Evolutionary conservation across 805 yeast species (phyloP), one percentile per base, ranked within the genome.

Genomic region (Hanseniaspora mollemarum): DNA sequence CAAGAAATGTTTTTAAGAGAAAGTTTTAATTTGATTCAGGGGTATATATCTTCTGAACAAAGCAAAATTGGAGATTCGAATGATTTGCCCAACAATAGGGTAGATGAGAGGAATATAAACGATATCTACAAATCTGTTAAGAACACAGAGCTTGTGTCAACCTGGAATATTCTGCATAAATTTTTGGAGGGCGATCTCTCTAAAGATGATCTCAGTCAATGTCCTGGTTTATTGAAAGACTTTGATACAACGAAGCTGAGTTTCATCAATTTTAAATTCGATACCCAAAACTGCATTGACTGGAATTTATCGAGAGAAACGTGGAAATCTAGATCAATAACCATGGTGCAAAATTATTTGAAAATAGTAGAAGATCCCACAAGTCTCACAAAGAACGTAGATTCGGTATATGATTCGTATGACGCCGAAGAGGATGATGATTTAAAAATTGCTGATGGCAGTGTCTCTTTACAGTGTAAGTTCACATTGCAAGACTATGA

Each of bases 381-480:
- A 4, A 13, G 46, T 21, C 22, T 41, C 13, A 22, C 28, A 29
- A 41, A 35, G 2, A 58, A 53, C 22, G 53, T 51, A 10, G 60
- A 55, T 4, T 55, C 52, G 9, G 53, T 55, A 15, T 73, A 69
- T 15, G 70, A 63, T 6, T 65, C 60, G 0, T 52, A 43, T 2
- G 36, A 16, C 8, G 45, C 22, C 1, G 63, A 59, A 33, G 85
- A 80, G 21, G 90, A 81, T 35, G 85, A 80, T 21, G 90, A 81
- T 21, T 42, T 83, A 29, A 75, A 72, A 38, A 73, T 83, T 5
- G 77, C 76, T 9, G 94, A 92, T 51, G 92, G 92, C 35, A 74
- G 67, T 33, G 67, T 84, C n/a, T 77, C 80, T 43, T 60, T 84
- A 52, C 72, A 69, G 24, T 87, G 88, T 60, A 90, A 90, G 0